phyloP scores from a whole-genome alignment of 768 basidiomycete genomes.

The Leucocoprinus leucothites region DNA sequence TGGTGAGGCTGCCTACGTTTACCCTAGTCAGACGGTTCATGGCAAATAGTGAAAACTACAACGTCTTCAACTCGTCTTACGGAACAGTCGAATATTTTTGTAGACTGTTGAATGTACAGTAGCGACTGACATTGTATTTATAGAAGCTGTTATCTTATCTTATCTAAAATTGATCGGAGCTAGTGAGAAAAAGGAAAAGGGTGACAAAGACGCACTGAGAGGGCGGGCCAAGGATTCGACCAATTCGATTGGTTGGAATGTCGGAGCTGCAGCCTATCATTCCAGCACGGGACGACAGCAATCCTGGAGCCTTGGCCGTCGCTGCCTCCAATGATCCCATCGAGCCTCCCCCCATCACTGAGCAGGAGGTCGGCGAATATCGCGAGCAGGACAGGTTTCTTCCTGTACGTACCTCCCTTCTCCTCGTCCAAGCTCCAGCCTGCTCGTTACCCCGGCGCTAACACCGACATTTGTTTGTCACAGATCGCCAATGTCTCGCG shows the following conservation, averaged over 20 bases:
- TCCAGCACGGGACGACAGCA: slow-evolving; percentile 34
- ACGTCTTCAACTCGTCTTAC: too few relatives aligned
- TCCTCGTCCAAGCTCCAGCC: too few relatives aligned
- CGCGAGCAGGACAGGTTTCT: slow-evolving; percentile 93
- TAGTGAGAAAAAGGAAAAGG: neutral
- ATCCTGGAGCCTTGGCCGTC: slow-evolving; percentile 9
- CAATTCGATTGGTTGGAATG: slow-evolving; percentile 13
- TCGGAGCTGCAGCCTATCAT: slow-evolving; percentile 42
- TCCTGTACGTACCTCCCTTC: slow-evolving; percentile 54
- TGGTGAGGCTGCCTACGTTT: too few relatives aligned
- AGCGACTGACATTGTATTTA: neutral
- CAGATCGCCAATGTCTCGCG: slow-evolving; percentile 98
- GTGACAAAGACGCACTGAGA: neutral
- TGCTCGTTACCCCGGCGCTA: slow-evolving; percentile 23
- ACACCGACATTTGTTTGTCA: slow-evolving; percentile 31
- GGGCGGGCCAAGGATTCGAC: slow-evolving; percentile 5
- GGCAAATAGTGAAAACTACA: too few relatives aligned
- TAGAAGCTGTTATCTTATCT: neutral
- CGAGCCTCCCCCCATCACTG: slow-evolving; percentile 74
- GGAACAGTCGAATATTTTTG: too few relatives aligned
- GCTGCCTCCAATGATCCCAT: slow-evolving; percentile 39
- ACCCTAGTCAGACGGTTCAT: too few relatives aligned
- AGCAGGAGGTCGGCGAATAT: slow-evolving; percentile 92
- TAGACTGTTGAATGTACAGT: neutral
- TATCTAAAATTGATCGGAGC: neutral